Evolutionary conservation across 2,329 filamentous ascomycete genomes (phyloP), one percentile per base, ranked within the genome.

Genomic region (Penicillium sp.): DNA sequence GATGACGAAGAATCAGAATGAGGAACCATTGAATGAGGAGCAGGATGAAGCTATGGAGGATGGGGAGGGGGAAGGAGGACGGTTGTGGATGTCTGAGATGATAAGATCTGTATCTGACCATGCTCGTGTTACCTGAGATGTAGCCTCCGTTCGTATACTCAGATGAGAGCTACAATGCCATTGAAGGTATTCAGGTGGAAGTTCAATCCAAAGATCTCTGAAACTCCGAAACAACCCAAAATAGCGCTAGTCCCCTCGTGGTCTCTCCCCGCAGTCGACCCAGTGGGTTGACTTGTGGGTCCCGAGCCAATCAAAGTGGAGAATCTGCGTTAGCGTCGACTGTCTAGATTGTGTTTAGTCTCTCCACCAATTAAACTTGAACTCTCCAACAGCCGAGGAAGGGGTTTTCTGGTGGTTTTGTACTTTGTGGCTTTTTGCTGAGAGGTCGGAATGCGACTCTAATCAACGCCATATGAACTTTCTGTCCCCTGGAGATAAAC

Each of bases 1-100:
- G 28, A 25, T 22, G 25, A 33, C 19, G 31, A 36, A 42, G 28
- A 31, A 5, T n/a, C 30, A 29, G 36, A 47, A 35, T 16, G 42
- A 35, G 19, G 3, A 25, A 7, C 8, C 22, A 25, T 25, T 25
- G 14, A 38, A 35, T 35, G 8, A 18, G 6, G 33, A 18, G 4
- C 33, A 43, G n/a, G 2, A 2, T 27, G 38, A 25, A 28, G 39
- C 16, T 9, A 22, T 4, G 55, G 58, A 34, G 18, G 19, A 45
- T 49, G 56, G 55, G 30, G 62, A 57, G 13, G 19, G 13, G 29
- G 19, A 13, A 42, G 12, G 18, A 2, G 12, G 18, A 41, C 25
- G 29, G 14, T n/a, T n/a, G n/a, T n/a, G n/a, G n/a, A n/a, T 18
- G 6, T 35, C 7, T n/a, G 9, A 14, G 14, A 35, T 18, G 12